Base-by-base conservation (phyloP, 331 rosid genomes). In the Acacia concinna region DNA sequence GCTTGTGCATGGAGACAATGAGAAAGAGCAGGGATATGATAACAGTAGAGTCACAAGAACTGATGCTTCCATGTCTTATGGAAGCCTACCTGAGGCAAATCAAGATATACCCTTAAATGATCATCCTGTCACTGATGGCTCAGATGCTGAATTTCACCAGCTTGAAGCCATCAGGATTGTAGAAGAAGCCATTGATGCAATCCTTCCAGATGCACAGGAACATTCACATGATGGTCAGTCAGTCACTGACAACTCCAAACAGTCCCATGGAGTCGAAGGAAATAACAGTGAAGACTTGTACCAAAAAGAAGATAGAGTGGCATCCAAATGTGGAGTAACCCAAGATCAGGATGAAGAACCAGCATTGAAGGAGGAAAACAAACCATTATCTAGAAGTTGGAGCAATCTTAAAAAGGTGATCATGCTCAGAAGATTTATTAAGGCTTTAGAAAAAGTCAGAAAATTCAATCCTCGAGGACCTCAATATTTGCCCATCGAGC, bases 161-260 rank as follows among this genome's bases (percentile, higher is more conserved):
- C 81, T 82, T 65, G 97, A 96, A 90, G 89, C 97, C 69, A 84
- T 93, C 79, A 93, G 87, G 92, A 87, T 93, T 28, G 92, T 96
- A 43, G 97, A 96, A 81, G 97, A 90, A 76, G 99, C 98, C 4
- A 96, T 96, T 71, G 99, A 96, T 74, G 90, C 94, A 47, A 90
- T 93, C 74, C 75, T 84, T 76, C 94, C 94, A 3, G 97, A 92
- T 69, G 85, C 13, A 73, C 71, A 85, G 56, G 91, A 85, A 20
- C 78, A 82, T 35, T 80, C 89, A 65, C 38, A 77, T 20, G 85
- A 82, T 38, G 85, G 76, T 59, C 79, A 80, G 78, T 31, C 86
- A n/a, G 44, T 69, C 31, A 43, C 81, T 43, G 31, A 46, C 68
- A 73, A 79, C 76, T 75, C 75, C n/a, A 51, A 52, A 71, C 82